Percentiles rank a stretch among this genome's conserved stretches.
Evolutionary conservation across 1,284 basidiomycete species (phyloP).

Genomic region (Malassezia sympodialis): DNA sequence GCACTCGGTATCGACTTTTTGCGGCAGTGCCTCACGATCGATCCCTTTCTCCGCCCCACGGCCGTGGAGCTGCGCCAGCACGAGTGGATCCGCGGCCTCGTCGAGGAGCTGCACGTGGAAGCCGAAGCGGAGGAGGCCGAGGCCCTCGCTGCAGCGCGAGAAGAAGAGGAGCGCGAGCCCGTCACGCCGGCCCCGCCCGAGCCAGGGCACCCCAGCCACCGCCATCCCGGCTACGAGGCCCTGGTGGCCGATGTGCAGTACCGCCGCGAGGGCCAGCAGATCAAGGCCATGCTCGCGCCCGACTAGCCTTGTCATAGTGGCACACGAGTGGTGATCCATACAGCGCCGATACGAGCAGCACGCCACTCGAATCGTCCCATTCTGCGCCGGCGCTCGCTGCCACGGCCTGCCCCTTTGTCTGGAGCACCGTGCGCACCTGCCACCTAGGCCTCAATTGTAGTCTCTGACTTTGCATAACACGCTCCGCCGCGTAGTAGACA

Average conservation of each 20-base stretch:
- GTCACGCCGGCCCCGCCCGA: neutral
- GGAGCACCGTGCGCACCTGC: slow-evolving; percentile 12
- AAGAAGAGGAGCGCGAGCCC: neutral
- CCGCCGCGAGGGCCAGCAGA: slow-evolving; percentile 26
- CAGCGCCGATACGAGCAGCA: neutral
- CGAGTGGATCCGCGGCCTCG: slow-evolving; percentile 62
- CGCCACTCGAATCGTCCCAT: neutral
- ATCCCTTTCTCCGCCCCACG: slow-evolving; percentile 70
- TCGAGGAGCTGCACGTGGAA: slow-evolving; percentile 38
- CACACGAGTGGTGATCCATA: slow-evolving; percentile 1
- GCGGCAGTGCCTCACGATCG: slow-evolving; percentile 78
- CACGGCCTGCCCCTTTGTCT: slow-evolving; percentile 2
- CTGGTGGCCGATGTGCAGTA: slow-evolving; percentile 34
- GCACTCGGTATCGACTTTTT: slow-evolving; percentile 87
- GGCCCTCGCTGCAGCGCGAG: neutral
- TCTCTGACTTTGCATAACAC: neutral
- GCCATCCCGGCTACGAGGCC: slow-evolving; percentile 25
- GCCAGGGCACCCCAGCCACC: slow-evolving; percentile 8
- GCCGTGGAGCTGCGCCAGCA: slow-evolving; percentile 78
- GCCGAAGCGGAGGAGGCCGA: slow-evolving; percentile 25
- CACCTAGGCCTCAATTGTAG: neutral
- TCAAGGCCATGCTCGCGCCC: slow-evolving; percentile 26
- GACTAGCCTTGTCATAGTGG: slow-evolving; percentile 12
- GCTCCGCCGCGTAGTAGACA: neutral
- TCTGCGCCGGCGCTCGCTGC: neutral